Percentiles rank a stretch among this genome's conserved stretches.
These are phyloP conservation scores for Solanum rostratum DNA, from an alignment of 257 asterid genomes.

Conservation along the genomic window DNA sequence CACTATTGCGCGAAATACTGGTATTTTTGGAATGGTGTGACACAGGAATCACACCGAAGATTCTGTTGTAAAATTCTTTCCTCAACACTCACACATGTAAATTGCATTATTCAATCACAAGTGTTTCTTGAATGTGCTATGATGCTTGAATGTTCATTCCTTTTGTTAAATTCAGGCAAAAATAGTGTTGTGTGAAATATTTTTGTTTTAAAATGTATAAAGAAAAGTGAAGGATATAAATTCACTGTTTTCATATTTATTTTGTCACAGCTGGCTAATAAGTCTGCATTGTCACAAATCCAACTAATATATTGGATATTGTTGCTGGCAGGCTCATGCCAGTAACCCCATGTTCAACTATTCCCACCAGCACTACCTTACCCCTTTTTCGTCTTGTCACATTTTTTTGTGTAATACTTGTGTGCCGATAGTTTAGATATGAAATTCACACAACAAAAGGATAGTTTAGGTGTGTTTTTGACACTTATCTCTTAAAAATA, in stretches of 20 bases:
- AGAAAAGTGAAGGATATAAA: background rate
- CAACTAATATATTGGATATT: background rate
- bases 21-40: constrained; percentile 6
- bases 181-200: background rate
- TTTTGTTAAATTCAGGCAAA: background rate
- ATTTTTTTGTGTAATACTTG: no score
- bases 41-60: constrained; percentile 6
- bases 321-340: background rate
- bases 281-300: background rate
- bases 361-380: background rate
- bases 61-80: constrained; percentile 19
- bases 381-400: no score
- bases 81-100: constrained; percentile 22
- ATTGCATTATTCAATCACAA: constrained; percentile 30
- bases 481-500: no score
- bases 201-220: background rate
- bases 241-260: background rate
- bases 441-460: no score
- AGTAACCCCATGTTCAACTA: background rate
- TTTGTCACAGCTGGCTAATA: background rate
- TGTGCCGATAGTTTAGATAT: no score
- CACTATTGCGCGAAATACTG: background rate
- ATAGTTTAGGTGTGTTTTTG: no score
- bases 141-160: background rate
- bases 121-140: background rate